Evolutionary conservation across 345 rosid species (phyloP).

Genomic region (Eucalyptus marginata): DNA sequence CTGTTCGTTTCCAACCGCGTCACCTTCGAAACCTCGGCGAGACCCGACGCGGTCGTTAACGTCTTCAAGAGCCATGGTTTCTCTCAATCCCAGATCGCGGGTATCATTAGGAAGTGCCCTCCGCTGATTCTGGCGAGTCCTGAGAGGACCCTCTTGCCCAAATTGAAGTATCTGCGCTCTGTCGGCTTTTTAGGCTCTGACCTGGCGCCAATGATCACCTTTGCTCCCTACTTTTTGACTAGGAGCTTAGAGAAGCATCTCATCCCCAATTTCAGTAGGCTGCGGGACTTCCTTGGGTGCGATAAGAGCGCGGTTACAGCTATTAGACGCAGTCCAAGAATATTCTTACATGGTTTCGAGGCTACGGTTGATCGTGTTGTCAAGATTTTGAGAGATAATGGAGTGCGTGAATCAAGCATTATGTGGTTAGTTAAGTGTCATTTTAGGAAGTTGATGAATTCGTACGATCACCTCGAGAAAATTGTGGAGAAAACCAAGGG

Average conservation of each 20-base stretch:
- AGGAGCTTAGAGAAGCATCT: neutral
- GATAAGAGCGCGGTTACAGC: neutral
- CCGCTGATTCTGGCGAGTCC: neutral
- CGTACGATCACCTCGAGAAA: neutral
- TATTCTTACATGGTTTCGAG: neutral
- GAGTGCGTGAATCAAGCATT: conserved; percentile 2
- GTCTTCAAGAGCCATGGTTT: conserved; percentile 9
- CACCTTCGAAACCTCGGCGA: neutral
- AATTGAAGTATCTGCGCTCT: conserved; percentile 18
- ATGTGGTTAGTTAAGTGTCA: neutral
- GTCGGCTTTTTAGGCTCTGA: conserved; percentile 5
- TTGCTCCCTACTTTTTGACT: neutral
- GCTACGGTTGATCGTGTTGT: neutral
- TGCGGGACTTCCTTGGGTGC: neutral
- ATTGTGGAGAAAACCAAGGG: neutral
- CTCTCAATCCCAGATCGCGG: conserved; percentile 2
- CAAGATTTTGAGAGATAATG: neutral
- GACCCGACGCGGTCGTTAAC: neutral
- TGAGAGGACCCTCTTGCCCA: conserved; percentile 16
- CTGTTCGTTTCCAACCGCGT: neutral
- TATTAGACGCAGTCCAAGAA: neutral
- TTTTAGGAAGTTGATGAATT: neutral
- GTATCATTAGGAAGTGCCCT: neutral
- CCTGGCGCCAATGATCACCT: neutral
- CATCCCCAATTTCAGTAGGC: conserved; percentile 5